Conservation (phyloP, 257 asterid species). For the Solanum peruvianum region DNA sequence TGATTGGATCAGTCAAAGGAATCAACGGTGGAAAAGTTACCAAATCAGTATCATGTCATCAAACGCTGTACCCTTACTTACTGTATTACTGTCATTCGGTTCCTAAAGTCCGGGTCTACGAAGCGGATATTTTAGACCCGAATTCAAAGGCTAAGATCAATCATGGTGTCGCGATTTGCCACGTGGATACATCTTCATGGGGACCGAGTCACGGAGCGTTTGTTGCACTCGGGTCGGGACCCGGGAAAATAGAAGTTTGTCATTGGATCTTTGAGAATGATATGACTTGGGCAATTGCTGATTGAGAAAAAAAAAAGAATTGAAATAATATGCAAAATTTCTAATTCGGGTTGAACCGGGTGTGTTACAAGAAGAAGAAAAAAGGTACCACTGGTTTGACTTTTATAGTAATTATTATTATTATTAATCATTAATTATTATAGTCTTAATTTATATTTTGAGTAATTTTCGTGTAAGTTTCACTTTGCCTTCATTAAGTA, state of each 20-base stretch:
- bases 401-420: not conserved
- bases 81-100: constrained; percentile 91
- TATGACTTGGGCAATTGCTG: constrained; percentile 70
- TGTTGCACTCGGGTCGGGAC: constrained; percentile 57
- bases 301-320: not conserved
- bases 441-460: constrained; percentile 12
- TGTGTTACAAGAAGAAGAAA: constrained; percentile 20
- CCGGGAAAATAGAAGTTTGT: constrained; percentile 85
- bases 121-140: constrained; percentile 71
- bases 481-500: not conserved
- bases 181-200: constrained; percentile 70
- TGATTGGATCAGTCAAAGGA: constrained; percentile 49
- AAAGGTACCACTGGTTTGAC: constrained; percentile 42
- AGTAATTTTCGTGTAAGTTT: not conserved
- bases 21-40: constrained; percentile 70
- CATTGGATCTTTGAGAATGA: constrained; percentile 91
- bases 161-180: constrained; percentile 84
- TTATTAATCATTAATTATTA: constrained; percentile 6
- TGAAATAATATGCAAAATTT: not conserved
- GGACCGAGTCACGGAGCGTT: constrained; percentile 83
- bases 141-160: constrained; percentile 38
- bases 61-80: constrained; percentile 62
- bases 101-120: constrained; percentile 83
- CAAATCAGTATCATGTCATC: constrained; percentile 82
- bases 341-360: constrained; percentile 23